Evolutionary conservation across 1,139 yeast species (phyloP).

Genomic region (Candida labiduridarum): DNA sequence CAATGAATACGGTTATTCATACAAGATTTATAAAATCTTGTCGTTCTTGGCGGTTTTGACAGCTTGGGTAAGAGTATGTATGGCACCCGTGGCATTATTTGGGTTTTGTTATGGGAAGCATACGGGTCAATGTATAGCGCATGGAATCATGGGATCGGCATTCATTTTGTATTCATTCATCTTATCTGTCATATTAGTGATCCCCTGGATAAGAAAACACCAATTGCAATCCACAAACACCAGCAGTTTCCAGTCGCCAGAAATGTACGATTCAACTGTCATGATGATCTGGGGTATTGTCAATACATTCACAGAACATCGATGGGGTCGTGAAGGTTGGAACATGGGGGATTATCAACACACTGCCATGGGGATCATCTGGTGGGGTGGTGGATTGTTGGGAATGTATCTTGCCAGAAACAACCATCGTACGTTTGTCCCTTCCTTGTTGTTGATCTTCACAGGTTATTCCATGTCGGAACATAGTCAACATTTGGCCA

Average conservation of each 20-base stretch:
- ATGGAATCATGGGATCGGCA: constrained; percentile 94
- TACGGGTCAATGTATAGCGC: constrained; percentile 93
- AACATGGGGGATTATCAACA: constrained; percentile 90
- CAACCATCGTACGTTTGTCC: constrained; percentile 72
- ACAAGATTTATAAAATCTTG: constrained; percentile 44
- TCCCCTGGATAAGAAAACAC: constrained; percentile 64
- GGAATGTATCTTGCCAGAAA: constrained; percentile 70
- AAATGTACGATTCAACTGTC: constrained; percentile 76
- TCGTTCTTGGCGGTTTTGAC: constrained; percentile 50
- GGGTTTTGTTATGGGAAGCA: constrained; percentile 76
- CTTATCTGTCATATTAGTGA: constrained; percentile 62
- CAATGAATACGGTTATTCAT: constrained; percentile 17
- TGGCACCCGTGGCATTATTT: constrained; percentile 82
- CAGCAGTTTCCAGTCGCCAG: constrained; percentile 63
- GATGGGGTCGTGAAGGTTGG: constrained; percentile 92
- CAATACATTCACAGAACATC: constrained; percentile 92
- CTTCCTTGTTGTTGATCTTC: constrained; percentile 76
- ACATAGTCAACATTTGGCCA: constrained; percentile 72
- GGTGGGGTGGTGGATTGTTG: constrained; percentile 93
- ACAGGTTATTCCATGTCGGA: constrained; percentile 96
- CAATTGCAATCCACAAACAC: constrained; percentile 26
- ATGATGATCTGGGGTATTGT: constrained; percentile 91
- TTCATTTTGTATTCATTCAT: constrained; percentile 79
- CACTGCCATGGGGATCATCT: constrained; percentile 91
- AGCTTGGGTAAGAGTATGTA: constrained; percentile 71